Evolutionary conservation across 345 rosid genomes (phyloP), one percentile per base, ranked within the genome.

Genomic region (Pugionium dolabratum): DNA sequence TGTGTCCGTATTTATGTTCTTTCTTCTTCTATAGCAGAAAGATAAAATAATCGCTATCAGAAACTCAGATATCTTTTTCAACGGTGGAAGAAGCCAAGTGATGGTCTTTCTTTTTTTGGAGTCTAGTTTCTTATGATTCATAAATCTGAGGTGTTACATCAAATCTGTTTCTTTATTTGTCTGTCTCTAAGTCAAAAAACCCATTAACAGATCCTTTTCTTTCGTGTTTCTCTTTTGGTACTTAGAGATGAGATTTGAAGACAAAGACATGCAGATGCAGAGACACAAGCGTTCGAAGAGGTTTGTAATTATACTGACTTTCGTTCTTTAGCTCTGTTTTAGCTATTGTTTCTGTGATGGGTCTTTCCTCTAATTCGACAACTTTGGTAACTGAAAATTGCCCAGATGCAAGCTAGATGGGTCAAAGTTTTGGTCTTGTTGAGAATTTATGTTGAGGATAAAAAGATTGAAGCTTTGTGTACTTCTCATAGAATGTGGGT

Each of bases 281-380:
- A 69, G 75, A 72, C 97, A 94, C 80, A 87, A 78, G 67, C 95
- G 97, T 79, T 86, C 96, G 4, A 85, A 88, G 83, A 94, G 99
- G 99, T 94, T 75, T 59, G 75, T 43, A 59, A 58, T 46, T 46
- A 75, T 79, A 56, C n/a, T 5, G 30, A 44, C 28, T 49, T 43
- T 51, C 34, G 18, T 28, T 54, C 33, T 28, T 48, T 57, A 47
- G 52, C 53, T 72, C 60, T 49, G 64, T 50, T 29, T 51, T 25
- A 9, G 3, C 30, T 50, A 18, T 18, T 18, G 18, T 48, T 31
- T 51, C 1, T 30, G 9, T 18, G 18, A 18, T 18, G 18, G 57
- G 10, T 28, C 25, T 1, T 11, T 61, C 10, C 18, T 18, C 18
- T 18, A 18, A 18, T 18, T 18, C 18, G 18, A 18, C 18, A 18